These are phyloP conservation scores for Sporothrix variecibatus DNA, from an alignment of 2,329 filamentous ascomycete species.

Conservation along the genomic window DNA sequence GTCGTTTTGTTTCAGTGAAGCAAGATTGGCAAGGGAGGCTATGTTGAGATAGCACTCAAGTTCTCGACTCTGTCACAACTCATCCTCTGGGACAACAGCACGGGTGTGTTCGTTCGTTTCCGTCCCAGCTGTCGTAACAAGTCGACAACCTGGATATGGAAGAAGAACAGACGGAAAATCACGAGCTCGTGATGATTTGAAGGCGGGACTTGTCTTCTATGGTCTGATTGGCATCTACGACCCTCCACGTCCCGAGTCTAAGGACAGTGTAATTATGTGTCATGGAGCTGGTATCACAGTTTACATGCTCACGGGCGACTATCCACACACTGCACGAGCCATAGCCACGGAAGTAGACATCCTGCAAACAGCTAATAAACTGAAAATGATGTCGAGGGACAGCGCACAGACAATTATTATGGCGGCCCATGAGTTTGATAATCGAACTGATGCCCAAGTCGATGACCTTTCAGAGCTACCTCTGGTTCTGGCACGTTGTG, in stretches of 20 bases:
- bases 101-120: slow-evolving; percentile 54
- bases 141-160: slow-evolving; percentile 50
- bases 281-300: slow-evolving; percentile 74
- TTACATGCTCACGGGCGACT: slow-evolving; percentile 84
- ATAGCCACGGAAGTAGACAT: slow-evolving; percentile 80
- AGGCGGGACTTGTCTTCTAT: slow-evolving; percentile 69
- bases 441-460: slow-evolving; percentile 71
- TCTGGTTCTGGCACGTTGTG: slow-evolving; percentile 80
- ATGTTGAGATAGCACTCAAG: slow-evolving; percentile 55
- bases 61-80: slow-evolving; percentile 55
- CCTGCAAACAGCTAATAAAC: slow-evolving; percentile 59
- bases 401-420: slow-evolving; percentile 56
- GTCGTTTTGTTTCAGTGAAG: slow-evolving; percentile 57
- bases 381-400: slow-evolving; percentile 59
- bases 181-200: slow-evolving; percentile 44
- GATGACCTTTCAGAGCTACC: slow-evolving; percentile 74
- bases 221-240: slow-evolving; percentile 88
- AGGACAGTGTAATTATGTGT: slow-evolving; percentile 68
- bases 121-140: slow-evolving; percentile 54
- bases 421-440: slow-evolving; percentile 77
- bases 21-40: slow-evolving; percentile 65
- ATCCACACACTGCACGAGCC: slow-evolving; percentile 75
- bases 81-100: slow-evolving; percentile 57
- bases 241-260: slow-evolving; percentile 79
- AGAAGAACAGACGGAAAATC: slow-evolving; percentile 34